These are phyloP conservation scores for Eragrostis tef DNA, from an alignment of 202 grass and related monocot species.

Conservation along the genomic window DNA sequence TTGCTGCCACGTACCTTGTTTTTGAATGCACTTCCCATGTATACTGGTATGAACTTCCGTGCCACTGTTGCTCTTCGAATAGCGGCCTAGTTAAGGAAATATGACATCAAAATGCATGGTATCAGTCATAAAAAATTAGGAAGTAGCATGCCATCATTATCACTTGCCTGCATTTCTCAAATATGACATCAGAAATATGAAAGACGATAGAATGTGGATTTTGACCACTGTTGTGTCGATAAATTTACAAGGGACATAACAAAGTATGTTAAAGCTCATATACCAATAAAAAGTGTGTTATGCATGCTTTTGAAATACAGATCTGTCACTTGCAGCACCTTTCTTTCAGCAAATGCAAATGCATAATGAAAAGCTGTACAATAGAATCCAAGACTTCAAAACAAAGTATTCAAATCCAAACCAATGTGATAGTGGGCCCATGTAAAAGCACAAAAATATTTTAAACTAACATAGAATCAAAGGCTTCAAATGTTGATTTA, in stretches of 20 bases:
- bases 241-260: slow-evolving; percentile 24
- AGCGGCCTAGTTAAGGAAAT: slow-evolving; percentile 70
- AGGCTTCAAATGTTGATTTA: slow-evolving; percentile 7
- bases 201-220: slow-evolving; percentile 13
- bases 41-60: slow-evolving; percentile 91
- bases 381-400: slow-evolving; percentile 17
- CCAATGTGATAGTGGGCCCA: too few relatives aligned
- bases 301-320: neutral
- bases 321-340: neutral
- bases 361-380: neutral
- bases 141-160: slow-evolving; percentile 5
- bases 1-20: slow-evolving; percentile 72
- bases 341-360: slow-evolving; percentile 2
- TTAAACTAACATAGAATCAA: neutral
- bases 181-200: neutral
- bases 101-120: slow-evolving; percentile 29
- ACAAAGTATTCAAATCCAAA: neutral
- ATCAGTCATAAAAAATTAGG: slow-evolving; percentile 16
- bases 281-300: neutral
- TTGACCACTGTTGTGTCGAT: slow-evolving; percentile 21
- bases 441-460: too few relatives aligned
- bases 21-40: slow-evolving; percentile 99
- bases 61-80: slow-evolving; percentile 88
- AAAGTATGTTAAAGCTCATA: slow-evolving; percentile 6
- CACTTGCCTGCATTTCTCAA: slow-evolving; percentile 11